Percentiles rank a stretch among this genome's conserved stretches.
phyloP scores from a whole-genome alignment of 768 basidiomycete species.

The Boletus edulis region DNA sequence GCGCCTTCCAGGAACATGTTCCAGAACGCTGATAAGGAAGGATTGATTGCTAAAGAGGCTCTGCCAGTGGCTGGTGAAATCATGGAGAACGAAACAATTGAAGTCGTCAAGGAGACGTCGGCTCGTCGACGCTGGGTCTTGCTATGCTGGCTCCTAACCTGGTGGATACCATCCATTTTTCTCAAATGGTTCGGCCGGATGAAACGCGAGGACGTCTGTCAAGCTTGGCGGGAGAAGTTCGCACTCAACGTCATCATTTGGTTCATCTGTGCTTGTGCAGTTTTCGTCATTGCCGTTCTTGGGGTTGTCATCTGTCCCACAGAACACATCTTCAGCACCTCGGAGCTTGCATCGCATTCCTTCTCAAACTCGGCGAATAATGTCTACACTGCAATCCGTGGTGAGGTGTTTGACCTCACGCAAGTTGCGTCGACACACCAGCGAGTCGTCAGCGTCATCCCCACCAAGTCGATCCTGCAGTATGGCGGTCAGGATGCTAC shows the following conservation, averaged over 20 bases:
- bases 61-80: conserved; percentile 84
- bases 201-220: conserved; percentile 91
- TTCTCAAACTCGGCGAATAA: conserved; percentile 61
- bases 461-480: conserved; percentile 68
- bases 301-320: conserved; percentile 91
- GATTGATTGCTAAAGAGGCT: conserved; percentile 74
- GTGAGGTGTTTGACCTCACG: conserved; percentile 92
- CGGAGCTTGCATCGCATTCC: conserved; percentile 77
- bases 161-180: conserved; percentile 78
- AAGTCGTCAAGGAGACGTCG: conserved; percentile 80
- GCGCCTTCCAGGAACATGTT: conserved; percentile 97
- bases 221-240: conserved; percentile 97
- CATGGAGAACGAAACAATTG: conserved; percentile 83
- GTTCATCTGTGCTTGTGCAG: conserved; percentile 83
- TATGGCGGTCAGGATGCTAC: conserved; percentile 80
- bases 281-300: conserved; percentile 91
- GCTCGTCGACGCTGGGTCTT: conserved; percentile 86
- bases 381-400: conserved; percentile 81
- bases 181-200: conserved; percentile 79
- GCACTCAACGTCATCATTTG: conserved; percentile 95
- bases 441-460: conserved; percentile 65
- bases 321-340: conserved; percentile 82
- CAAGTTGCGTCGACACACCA: conserved; percentile 63
- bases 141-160: conserved; percentile 87
- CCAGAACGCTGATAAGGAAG: conserved; percentile 75